Evolutionary conservation across 1,284 basidiomycete genomes (phyloP).

Genomic region (Paramarasmius palmivorus): DNA sequence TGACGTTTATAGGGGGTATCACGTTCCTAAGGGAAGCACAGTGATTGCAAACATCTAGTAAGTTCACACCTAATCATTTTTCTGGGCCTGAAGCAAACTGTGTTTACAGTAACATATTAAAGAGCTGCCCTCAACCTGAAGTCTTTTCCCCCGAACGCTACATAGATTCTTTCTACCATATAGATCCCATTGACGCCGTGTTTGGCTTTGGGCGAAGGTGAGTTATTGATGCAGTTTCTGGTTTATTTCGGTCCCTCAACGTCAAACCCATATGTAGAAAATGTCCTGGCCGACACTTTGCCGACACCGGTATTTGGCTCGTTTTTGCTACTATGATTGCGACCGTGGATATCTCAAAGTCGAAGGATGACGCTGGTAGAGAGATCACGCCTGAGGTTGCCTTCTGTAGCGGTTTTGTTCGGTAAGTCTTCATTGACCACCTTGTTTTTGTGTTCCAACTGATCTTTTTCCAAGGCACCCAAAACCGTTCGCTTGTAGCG

Average conservation of each 20-base stretch:
- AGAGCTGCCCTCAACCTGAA: conserved; percentile 37
- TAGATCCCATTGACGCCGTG: conserved; percentile 39
- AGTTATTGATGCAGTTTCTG: conserved; percentile 10
- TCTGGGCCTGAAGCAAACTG: conserved; percentile 3
- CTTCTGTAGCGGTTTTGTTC: conserved; percentile 10
- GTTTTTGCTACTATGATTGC: conserved; percentile 7
- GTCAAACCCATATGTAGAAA: conserved; percentile 27
- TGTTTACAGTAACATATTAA: conserved; percentile 37
- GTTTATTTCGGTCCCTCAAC: conserved; percentile 4
- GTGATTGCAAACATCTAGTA: conserved; percentile 25
- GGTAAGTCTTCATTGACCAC: not conserved
- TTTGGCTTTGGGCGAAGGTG: conserved; percentile 49
- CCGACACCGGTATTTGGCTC: conserved; percentile 11
- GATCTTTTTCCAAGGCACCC: not conserved
- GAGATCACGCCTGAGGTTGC: conserved; percentile 11
- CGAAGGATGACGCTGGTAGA: conserved; percentile 9
- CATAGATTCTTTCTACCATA: conserved; percentile 30
- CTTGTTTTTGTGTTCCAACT: not conserved
- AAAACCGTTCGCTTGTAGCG: not conserved
- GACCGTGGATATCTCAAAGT: conserved; percentile 9
- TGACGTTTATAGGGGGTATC: conserved; percentile 49
- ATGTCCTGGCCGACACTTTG: conserved; percentile 44
- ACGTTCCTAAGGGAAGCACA: conserved; percentile 45
- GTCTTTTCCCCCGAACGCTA: conserved; percentile 41
- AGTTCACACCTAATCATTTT: conserved; percentile 1